phyloP scores from a whole-genome alignment of 805 yeast genomes.

The Wickerhamomyces kurtzmanii region DNA sequence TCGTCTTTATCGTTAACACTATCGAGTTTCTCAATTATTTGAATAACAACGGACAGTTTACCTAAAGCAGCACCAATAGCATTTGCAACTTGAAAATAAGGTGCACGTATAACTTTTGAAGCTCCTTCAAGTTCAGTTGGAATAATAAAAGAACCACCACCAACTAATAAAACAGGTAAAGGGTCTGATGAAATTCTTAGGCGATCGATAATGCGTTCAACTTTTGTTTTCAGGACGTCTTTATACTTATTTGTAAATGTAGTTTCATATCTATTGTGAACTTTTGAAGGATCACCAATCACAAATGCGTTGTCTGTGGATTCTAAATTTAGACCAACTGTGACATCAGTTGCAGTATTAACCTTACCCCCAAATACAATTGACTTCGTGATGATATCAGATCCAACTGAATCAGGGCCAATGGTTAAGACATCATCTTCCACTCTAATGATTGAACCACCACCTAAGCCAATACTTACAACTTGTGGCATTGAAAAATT shows the following conservation, averaged over 20 bases:
- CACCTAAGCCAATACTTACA: slow-evolving; percentile 39
- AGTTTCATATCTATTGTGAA: slow-evolving; percentile 10
- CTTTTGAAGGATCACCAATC: slow-evolving; percentile 19
- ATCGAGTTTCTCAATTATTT: slow-evolving; percentile 12
- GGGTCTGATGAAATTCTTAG: slow-evolving; percentile 33
- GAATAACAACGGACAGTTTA: slow-evolving; percentile 23
- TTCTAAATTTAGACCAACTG: slow-evolving; percentile 12
- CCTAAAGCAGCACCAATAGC: slow-evolving; percentile 45
- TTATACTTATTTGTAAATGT: slow-evolving; percentile 5
- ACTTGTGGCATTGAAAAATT: slow-evolving; percentile 43
- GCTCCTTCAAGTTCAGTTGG: slow-evolving; percentile 30
- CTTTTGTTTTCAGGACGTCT: slow-evolving; percentile 16
- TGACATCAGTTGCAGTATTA: slow-evolving; percentile 29
- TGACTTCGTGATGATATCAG: slow-evolving; percentile 25
- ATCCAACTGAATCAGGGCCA: slow-evolving; percentile 41
- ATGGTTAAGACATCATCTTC: slow-evolving; percentile 18
- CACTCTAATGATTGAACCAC: slow-evolving; percentile 33
- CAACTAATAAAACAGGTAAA: slow-evolving; percentile 34
- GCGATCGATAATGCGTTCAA: slow-evolving; percentile 29
- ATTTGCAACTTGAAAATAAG: slow-evolving; percentile 34
- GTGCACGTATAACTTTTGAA: slow-evolving; percentile 31
- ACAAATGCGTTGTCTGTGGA: slow-evolving; percentile 6
- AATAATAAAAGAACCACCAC: slow-evolving; percentile 40
- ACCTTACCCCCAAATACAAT: slow-evolving; percentile 32
- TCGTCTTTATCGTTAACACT: slow-evolving; percentile 10